Conservation (phyloP, 257 asterid species). For the Capsicum chinense region DNA sequence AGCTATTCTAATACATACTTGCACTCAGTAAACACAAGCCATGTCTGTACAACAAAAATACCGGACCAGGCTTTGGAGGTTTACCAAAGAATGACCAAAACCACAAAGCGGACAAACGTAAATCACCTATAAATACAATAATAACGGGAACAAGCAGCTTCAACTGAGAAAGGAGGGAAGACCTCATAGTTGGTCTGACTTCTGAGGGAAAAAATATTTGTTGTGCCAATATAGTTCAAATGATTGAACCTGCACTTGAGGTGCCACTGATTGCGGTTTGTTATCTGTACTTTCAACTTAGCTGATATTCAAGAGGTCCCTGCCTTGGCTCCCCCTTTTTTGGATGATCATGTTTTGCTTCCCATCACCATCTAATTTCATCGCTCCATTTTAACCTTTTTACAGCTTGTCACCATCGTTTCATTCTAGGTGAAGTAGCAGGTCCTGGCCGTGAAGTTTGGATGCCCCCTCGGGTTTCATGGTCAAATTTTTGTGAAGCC, state of each 20-base stretch:
- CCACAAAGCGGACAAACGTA: background rate
- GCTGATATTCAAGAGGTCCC: slow-evolving; percentile 11
- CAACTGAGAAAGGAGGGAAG: slow-evolving; percentile 19
- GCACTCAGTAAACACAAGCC: slow-evolving; percentile 23
- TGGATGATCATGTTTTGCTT: background rate
- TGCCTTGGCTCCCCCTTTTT: slow-evolving; percentile 30
- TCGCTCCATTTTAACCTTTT: slow-evolving; percentile 26
- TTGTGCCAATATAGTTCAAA: slow-evolving; percentile 21
- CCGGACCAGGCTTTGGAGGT: slow-evolving; percentile 9
- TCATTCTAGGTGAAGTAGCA: slow-evolving; percentile 61
- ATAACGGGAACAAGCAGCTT: slow-evolving; percentile 18
- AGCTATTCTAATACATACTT: slow-evolving; percentile 26
- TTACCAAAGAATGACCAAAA: slow-evolving; percentile 28
- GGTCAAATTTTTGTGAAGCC: slow-evolving; percentile 65
- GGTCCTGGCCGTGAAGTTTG: slow-evolving; percentile 55
- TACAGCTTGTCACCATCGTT: slow-evolving; percentile 48
- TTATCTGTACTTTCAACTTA: slow-evolving; percentile 24
- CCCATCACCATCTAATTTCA: background rate
- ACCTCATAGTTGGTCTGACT: slow-evolving; percentile 20
- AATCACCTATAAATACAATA: background rate
- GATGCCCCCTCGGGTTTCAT: slow-evolving; percentile 40
- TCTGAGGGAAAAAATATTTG: slow-evolving; percentile 14
- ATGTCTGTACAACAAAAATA: slow-evolving; percentile 28
- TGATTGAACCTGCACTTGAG: slow-evolving; percentile 26
- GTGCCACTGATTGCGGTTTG: slow-evolving; percentile 17